phyloP scores from a whole-genome alignment of 345 rosid genomes.

The Cardamine chenopodiifolia region DNA sequence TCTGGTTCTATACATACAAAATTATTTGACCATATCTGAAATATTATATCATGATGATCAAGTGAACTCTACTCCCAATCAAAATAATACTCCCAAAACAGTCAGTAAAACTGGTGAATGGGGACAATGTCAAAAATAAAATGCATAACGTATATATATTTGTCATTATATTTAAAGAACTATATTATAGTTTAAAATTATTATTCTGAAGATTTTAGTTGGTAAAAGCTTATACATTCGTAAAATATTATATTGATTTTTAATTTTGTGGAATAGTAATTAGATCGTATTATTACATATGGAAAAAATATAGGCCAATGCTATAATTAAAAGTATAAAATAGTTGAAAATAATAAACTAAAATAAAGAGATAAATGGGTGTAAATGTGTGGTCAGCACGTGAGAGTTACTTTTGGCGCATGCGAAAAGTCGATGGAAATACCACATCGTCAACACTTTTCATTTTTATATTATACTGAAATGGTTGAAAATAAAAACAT shows the following conservation, averaged over 20 bases:
- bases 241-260: background rate
- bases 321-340: background rate
- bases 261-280: background rate
- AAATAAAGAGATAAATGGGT: conserved; percentile 36
- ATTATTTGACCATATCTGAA: background rate
- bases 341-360: background rate
- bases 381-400: conserved; percentile 50
- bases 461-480: conserved; percentile 30
- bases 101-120: background rate
- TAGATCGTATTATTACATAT: background rate
- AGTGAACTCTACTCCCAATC: background rate
- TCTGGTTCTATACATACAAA: background rate
- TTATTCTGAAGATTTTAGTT: background rate
- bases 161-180: background rate
- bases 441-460: conserved; percentile 42
- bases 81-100: background rate
- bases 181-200: background rate
- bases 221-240: background rate
- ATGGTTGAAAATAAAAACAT: conserved; percentile 18
- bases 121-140: background rate
- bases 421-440: conserved; percentile 48
- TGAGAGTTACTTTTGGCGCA: conserved; percentile 51
- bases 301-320: background rate
- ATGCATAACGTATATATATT: background rate
- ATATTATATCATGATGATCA: background rate